Evolutionary conservation across 441 rosid species (phyloP), one percentile per base, ranked within the genome.

Genomic region (Pelargonium citronellum): DNA sequence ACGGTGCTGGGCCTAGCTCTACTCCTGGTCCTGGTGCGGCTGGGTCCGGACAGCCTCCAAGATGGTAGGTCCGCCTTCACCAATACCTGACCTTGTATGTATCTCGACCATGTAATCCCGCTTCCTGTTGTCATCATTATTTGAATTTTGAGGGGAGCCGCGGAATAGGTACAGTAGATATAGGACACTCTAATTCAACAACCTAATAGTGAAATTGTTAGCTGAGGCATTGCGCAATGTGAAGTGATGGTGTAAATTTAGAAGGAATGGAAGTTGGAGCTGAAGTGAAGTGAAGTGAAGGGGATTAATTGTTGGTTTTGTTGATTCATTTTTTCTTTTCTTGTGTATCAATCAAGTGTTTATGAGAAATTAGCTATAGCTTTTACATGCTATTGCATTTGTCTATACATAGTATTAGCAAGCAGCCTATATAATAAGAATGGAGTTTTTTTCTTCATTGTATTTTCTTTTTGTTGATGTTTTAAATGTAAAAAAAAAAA

Each of bases 11-110:
- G 63, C 81, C 87, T 11, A 81, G 89, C 74, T 57, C 73, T 4
- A 8, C 83, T 46, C 72, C 89, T 16, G 86, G 73, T 65, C 84
- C 85, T 19, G 86, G 70, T 63, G 84, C 84, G 43, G 69, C 79
- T 20, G 82, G 69, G 74, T 77, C 87, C 44, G 91, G 88, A 72
- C 86, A 74, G 80, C 79, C 85, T 30, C 90, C 81, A 70, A 79
- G 92, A 81, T 84, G 81, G 81, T 70, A 39, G 13, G 67, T 57
- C 16, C 43, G 73, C 55, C 71, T 68, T 63, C 8, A 37, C 16
- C 67, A 27, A 27, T 27, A 27, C 34, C 34, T 3, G 34, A 27
- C 12, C 61, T 44, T n/a, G 72, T 64, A 71, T 37, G 47, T 63
- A 69, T 77, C 53, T 62, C 69, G 71, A 49, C 69, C n/a, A 64